Evolutionary conservation across 148 eudicot genomes (phyloP), one percentile per base, ranked within the genome.

Genomic region (Vaccinium corymbosum): DNA sequence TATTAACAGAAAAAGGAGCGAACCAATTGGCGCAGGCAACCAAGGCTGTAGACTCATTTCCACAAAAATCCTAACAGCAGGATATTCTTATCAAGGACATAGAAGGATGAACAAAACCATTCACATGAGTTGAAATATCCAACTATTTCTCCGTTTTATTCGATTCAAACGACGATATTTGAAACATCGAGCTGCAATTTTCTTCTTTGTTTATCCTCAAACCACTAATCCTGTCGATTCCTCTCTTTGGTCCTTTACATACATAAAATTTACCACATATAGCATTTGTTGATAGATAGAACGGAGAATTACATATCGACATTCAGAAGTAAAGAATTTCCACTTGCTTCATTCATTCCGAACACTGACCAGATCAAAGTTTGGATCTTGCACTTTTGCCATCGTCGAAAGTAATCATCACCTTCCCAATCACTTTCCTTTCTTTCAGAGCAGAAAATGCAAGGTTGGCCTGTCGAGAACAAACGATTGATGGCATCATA

Each of bases 401-500:
- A 84, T 92, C 95, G 70, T 89, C 90, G n/a, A 94, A 87, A 57
- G 85, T 84, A 72, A 96, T 89, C 92, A 96, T 85, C 89, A 96
- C 99, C 88, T 96, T 96, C 76, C 98, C 98, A 7, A 96, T 92
- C 50, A 83, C 98, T 88, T 91, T 93, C 83, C 99, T 87, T 81
- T 94, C 95, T 90, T 90, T 93, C 79, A 96, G 87, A 72, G 94
- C 94, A 68, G 94, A 82, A 87, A 96, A 96, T 75, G 99, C 99
- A 86, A 90, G 99, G 86, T 94, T 83, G 80, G 98, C 97, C 99
- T 96, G 94, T 85, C 59, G 80, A 88, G 61, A 53, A 50, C 74
- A 70, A 52, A 78, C 6, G 14, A 16, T 12, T 25, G 46, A 0
- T 12, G 16, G 19, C 12, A 84, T 79, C 70, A 83, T 5, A 29